Base-by-base conservation (phyloP, 306 rosid genomes). In the Prunus salicina region DNA sequence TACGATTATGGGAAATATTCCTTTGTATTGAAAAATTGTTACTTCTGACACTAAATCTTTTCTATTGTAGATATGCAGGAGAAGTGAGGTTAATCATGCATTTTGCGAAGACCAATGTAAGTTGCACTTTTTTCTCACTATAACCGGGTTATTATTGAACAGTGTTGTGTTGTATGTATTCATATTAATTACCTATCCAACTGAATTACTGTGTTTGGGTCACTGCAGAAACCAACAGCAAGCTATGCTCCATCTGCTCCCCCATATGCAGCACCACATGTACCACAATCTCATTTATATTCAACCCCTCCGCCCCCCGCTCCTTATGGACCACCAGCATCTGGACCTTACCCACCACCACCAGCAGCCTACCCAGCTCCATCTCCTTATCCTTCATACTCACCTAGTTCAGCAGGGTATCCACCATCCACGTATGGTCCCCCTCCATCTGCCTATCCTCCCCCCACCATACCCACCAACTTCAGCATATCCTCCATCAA, bases 211-310 rank as follows among this genome's bases (percentile, higher is more conserved):
- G 53, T 15, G 3, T 63, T 76, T 57, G 66, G 38, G 53, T 64
- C 56, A 46, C 73, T 82, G 77, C 87, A 87, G 91, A 82, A 78
- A 78, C 79, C 71, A 6, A 45, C 58, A 13, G 50, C 88, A 72
- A 74, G 58, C 79, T 84, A 74, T 64, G 68, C 83, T 67, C 87
- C 90, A 0, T 87, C 91, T 3, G 96, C 88, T 25, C 90, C 93
- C 2, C 89, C 91, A 6, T 90, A 85, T 64, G 79, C 19, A 43
- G 74, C 79, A 43, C 76, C 87, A 19, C 25, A 82, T 49, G 45
- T 74, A 14, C 83, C 84, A 22, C 68, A 76, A 12, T 27, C 47
- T 76, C 77, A 82, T 66, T 55, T 41, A 18, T 86, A 91, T 79
- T 45, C 86, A 52, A 58, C 64, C 0, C 79, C 85, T 30, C 80